These are phyloP conservation scores for Microdochium bolleyi DNA, from an alignment of 2,329 filamentous ascomycete genomes.

Conservation along the genomic window DNA sequence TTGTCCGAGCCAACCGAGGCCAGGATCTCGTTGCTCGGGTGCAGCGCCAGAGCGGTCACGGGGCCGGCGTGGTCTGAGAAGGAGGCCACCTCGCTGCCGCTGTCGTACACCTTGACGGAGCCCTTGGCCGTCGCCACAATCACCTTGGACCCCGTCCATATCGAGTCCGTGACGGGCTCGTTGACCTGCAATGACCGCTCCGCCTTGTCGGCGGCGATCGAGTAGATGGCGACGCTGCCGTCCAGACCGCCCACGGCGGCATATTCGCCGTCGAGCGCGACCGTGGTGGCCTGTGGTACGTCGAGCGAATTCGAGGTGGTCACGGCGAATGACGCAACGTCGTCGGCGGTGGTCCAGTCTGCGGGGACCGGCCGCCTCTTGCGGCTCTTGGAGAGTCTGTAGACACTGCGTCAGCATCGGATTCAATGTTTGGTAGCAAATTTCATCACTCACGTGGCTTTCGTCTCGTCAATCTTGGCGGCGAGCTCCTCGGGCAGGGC, in stretches of 20 bases:
- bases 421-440: constrained; percentile 8
- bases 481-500: constrained; percentile 65
- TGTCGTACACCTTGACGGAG: constrained; percentile 70
- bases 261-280: constrained; percentile 49
- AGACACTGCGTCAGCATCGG: constrained; percentile 6
- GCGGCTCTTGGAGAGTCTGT: constrained; percentile 75
- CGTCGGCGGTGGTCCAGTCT: constrained; percentile 73
- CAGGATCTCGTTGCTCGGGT: constrained; percentile 75
- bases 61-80: constrained; percentile 79
- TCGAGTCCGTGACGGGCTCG: constrained; percentile 57
- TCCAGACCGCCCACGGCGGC: constrained; percentile 69
- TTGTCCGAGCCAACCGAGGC: constrained; percentile 88
- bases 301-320: constrained; percentile 36
- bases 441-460: constrained; percentile 57
- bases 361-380: constrained; percentile 83
- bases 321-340: constrained; percentile 46
- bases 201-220: constrained; percentile 58
- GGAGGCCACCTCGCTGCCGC: constrained; percentile 58
- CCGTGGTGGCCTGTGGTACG: constrained; percentile 39
- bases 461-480: constrained; percentile 69
- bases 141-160: constrained; percentile 61
- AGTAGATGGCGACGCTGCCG: constrained; percentile 69
- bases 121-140: constrained; percentile 70
- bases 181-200: constrained; percentile 59
- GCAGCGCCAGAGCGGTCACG: constrained; percentile 68